Evolutionary conservation across 1,139 yeast species (phyloP).

Genomic region (Pichia sp.): DNA sequence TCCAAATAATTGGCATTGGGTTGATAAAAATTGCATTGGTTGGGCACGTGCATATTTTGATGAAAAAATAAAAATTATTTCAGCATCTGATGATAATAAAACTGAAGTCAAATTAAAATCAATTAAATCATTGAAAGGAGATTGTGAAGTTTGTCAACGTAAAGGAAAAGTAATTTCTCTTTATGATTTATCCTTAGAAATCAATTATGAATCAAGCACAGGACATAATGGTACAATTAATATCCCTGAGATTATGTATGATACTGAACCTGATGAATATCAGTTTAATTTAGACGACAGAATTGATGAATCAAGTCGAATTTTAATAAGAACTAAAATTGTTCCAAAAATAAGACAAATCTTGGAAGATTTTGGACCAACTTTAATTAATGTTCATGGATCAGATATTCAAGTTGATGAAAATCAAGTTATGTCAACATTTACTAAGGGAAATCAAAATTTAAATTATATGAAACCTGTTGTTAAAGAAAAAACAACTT

Average conservation of each 20-base stretch:
- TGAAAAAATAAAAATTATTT: constrained; percentile 39
- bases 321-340: constrained; percentile 50
- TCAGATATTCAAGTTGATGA: constrained; percentile 79
- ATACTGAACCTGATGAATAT: constrained; percentile 75
- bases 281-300: constrained; percentile 76
- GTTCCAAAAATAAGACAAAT: constrained; percentile 62
- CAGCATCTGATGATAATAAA: constrained; percentile 32
- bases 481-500: constrained; percentile 26
- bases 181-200: constrained; percentile 68
- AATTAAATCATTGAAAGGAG: constrained; percentile 80
- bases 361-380: constrained; percentile 65
- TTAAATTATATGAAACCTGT: constrained; percentile 24
- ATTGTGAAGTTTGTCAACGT: constrained; percentile 92
- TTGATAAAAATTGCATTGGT: constrained; percentile 88
- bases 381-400: constrained; percentile 70
- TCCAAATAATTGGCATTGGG: constrained; percentile 96
- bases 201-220: constrained; percentile 51
- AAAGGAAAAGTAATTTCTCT: constrained; percentile 93
- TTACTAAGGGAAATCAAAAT: constrained; percentile 60
- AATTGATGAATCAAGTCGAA: constrained; percentile 39
- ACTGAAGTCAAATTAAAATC: constrained; percentile 29
- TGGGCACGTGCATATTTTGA: constrained; percentile 82
- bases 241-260: constrained; percentile 94
- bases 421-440: constrained; percentile 49
- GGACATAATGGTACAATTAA: constrained; percentile 60